Conservation (phyloP, 2,329 filamentous ascomycete species). For the Claviceps fusiformis region DNA sequence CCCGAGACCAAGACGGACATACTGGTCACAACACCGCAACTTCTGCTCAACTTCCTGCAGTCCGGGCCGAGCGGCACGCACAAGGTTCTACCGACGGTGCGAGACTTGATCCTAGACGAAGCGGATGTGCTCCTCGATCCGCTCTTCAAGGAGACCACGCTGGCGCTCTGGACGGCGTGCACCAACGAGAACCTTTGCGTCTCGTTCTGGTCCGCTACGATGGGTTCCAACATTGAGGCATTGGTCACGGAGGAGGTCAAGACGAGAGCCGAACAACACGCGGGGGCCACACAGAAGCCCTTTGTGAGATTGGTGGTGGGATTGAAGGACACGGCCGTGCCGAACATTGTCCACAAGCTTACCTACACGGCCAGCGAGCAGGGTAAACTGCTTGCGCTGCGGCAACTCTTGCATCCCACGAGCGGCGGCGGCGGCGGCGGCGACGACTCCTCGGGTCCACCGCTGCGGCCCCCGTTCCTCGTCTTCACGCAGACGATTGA, state of each 20-base stretch:
- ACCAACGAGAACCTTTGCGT: constrained; percentile 54
- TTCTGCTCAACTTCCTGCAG: constrained; percentile 62
- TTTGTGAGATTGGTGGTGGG: constrained; percentile 85
- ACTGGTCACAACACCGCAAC: constrained; percentile 32
- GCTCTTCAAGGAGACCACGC: constrained; percentile 78
- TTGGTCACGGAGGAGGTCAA: constrained; percentile 57
- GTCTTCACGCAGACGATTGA: constrained; percentile 96
- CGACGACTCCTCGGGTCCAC: constrained; percentile 30
- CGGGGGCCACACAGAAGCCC: constrained; percentile 27
- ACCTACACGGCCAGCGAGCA: constrained; percentile 85
- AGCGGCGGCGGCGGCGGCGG: constrained; percentile 27
- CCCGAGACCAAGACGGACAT: constrained; percentile 23
- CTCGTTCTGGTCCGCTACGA: constrained; percentile 91
- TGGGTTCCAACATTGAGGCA: constrained; percentile 83
- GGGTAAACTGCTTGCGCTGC: constrained; percentile 82
- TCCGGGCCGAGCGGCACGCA: constrained; percentile 28
- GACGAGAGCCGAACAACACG: constrained; percentile 30
- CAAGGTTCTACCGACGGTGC: constrained; percentile 50
- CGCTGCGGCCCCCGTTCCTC: constrained; percentile 74
- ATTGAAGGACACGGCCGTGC: constrained; percentile 87
- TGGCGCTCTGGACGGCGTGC: constrained; percentile 72
- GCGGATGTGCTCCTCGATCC: constrained; percentile 88
- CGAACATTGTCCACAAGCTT: constrained; percentile 80
- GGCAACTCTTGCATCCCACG: constrained; percentile 73
- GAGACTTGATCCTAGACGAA: constrained; percentile 74